Evolutionary conservation across 148 eudicot genomes (phyloP).

Genomic region (Rhododendron henanense): DNA sequence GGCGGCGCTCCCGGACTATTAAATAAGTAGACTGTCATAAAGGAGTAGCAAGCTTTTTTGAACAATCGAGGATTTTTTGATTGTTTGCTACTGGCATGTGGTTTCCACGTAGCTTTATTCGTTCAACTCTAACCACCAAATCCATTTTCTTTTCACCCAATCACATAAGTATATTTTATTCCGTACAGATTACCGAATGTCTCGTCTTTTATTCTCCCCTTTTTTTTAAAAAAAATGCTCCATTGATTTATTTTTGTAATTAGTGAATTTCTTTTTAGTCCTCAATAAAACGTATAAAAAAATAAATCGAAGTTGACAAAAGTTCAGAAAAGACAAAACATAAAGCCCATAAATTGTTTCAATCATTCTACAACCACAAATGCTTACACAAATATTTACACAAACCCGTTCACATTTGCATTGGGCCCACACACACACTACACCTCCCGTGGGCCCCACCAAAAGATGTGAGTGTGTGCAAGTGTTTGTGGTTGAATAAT

Average conservation of each 20-base stretch:
- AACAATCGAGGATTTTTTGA: background rate
- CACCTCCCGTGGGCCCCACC: no score
- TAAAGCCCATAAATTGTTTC: background rate
- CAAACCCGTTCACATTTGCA: no score
- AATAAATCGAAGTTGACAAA: background rate
- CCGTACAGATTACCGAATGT: background rate
- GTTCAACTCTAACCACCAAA: slow-evolving; percentile 20
- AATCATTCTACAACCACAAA: background rate
- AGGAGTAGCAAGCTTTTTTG: background rate
- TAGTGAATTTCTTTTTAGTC: background rate
- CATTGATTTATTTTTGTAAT: background rate
- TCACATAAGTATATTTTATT: background rate
- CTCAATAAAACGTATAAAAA: background rate
- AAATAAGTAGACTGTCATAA: background rate
- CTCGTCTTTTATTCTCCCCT: background rate
- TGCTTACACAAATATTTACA: no score
- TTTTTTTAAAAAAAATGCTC: background rate
- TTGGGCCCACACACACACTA: no score
- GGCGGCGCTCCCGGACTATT: background rate
- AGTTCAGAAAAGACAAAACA: background rate
- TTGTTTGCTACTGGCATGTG: background rate
- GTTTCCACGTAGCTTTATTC: background rate
- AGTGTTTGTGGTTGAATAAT: no score
- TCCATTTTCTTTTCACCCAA: background rate
- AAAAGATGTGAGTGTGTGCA: no score